Evolutionary conservation across 768 basidiomycete genomes (phyloP), one percentile per base, ranked within the genome.

Genomic region (Symmetrospora coprosmae): DNA sequence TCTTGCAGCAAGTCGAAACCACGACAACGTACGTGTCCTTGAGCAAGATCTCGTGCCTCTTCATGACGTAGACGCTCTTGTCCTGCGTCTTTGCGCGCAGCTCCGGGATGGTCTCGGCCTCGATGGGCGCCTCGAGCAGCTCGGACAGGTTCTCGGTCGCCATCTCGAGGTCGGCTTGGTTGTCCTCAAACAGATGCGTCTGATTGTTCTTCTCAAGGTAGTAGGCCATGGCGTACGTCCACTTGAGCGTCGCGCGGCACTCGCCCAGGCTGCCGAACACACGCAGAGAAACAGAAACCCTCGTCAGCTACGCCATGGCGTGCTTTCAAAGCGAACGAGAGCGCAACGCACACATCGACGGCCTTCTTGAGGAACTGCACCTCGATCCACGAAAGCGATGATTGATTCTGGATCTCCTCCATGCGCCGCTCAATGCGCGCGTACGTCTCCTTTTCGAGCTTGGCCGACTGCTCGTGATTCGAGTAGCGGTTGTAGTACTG

Each of bases 401-500:
- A 89, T 11, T 83, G 84, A 64, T 89, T 80, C 76, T 97, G 94
- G 85, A 97, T 92, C 74, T 94, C 89, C 73, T 96, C 90, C 94
- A 99, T 99, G 82, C 96, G 96, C 81, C 92, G 90, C 79, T 99
- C 91, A 13, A 92, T 96, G 76, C 90, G 90, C 58, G 79, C 79
- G 72, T 91, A 92, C 39, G 97, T 76, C 65, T 96, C 89, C 16
- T 86, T 72, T 17, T 92, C 90, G 50, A 99, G 82, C 74, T 90
- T 91, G 50, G 91, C 89, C n/a, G 91, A 94, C 71, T 94, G 91
- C 71, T 99, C 94, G 75, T 99, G 94, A 73, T 99, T 99, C 7
- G 94, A 87, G 87, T 88, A 99, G 38, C 94, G 87, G 72, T 94
- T 97, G 77, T 96, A 99, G 75, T 97, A 99, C 89, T 94, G 65